Percentiles rank a stretch among this genome's conserved stretches.
These are phyloP conservation scores for Akanthomyces dipterigenus DNA, from an alignment of 2,329 filamentous ascomycete genomes.

Conservation along the genomic window DNA sequence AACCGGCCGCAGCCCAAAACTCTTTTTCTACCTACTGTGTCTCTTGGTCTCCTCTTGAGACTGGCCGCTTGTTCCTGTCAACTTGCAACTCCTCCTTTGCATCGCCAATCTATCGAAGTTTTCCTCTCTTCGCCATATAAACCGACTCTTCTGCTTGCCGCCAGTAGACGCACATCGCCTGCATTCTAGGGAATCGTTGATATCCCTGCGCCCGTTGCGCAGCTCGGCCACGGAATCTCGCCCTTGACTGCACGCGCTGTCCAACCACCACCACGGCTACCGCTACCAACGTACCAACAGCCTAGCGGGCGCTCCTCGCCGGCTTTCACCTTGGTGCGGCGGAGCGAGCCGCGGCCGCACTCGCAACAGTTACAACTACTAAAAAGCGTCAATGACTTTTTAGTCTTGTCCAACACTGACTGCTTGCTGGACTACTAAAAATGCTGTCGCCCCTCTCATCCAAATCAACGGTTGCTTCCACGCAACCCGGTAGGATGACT, in stretches of 20 bases:
- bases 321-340: background rate
- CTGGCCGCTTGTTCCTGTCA: background rate
- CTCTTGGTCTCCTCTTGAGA: background rate
- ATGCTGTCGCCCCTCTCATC: constrained; percentile 6
- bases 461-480: background rate
- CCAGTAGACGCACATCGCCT: background rate
- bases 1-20: constrained; percentile 6
- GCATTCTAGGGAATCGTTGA: too few species aligned
- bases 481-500: background rate
- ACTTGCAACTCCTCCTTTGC: background rate
- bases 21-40: background rate
- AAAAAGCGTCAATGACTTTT: background rate
- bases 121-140: background rate
- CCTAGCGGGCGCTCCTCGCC: background rate
- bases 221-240: background rate
- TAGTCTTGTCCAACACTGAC: background rate
- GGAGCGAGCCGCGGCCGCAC: constrained; percentile 1
- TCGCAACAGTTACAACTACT: background rate
- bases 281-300: background rate
- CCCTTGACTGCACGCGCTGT: background rate
- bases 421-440: background rate
- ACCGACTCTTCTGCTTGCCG: background rate
- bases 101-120: background rate
- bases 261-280: background rate
- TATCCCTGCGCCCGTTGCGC: background rate